These are phyloP conservation scores for Annona squamosa DNA, from an alignment of 164 flowering plant genomes.

Conservation along the genomic window DNA sequence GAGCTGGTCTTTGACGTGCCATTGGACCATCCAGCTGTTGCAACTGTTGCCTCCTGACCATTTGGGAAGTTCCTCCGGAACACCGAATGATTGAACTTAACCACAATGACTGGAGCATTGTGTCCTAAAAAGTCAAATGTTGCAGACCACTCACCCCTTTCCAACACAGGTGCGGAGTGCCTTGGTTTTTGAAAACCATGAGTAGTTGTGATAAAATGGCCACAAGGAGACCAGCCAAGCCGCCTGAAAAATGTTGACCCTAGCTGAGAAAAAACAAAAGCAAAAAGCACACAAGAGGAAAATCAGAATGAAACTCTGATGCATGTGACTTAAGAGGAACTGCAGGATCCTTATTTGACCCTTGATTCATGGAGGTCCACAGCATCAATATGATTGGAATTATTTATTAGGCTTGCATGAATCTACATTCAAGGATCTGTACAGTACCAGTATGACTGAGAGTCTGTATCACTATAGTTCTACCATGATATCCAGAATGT, in stretches of 20 bases:
- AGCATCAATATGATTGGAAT: neutral
- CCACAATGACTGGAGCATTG: conserved; percentile 94
- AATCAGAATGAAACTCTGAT: neutral
- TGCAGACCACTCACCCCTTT: conserved; percentile 99
- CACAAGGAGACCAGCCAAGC: conserved; percentile 99
- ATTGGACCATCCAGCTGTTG: conserved; percentile 76
- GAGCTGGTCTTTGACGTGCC: conserved; percentile 60
- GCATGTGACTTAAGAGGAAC: neutral
- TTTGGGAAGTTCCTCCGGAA: conserved; percentile 54
- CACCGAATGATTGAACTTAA: conserved; percentile 96
- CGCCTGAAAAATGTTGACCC: conserved; percentile 98
- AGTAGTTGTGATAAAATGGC: conserved; percentile 97
- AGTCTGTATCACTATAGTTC: neutral
- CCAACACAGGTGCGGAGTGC: conserved; percentile 97
- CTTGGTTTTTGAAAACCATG: conserved; percentile 98
- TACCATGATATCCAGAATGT: neutral
- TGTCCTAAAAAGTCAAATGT: conserved; percentile 98
- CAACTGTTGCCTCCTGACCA: conserved; percentile 55
- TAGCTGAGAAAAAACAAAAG: conserved; percentile 51
- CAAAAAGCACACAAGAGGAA: neutral
- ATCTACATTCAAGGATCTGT: neutral
- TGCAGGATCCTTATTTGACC: neutral
- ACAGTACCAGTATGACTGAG: neutral
- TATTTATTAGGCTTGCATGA: no score
- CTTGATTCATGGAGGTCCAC: neutral